Conservation (phyloP, 2,329 filamentous ascomycete genomes). For the Camillea tinctor region DNA sequence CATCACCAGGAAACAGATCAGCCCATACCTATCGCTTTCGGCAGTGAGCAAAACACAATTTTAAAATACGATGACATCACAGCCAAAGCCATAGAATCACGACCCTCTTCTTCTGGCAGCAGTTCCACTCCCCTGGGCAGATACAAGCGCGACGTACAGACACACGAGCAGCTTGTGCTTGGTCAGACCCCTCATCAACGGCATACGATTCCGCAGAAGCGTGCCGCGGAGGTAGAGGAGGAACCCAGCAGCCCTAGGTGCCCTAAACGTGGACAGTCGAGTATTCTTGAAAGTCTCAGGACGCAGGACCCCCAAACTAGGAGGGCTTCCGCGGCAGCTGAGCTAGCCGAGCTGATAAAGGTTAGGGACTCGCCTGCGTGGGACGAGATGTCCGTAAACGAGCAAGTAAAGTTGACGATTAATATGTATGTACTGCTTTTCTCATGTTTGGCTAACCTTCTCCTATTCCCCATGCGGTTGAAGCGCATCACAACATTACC, state of each 20-base stretch:
- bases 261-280: neutral
- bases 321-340: neutral
- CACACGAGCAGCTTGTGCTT: slow-evolving; percentile 22
- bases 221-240: neutral
- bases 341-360: neutral
- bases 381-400: neutral
- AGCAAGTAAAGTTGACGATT: neutral
- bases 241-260: too few species aligned
- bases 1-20: neutral
- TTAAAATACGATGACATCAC: slow-evolving; percentile 4
- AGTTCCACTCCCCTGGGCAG: slow-evolving; percentile 17
- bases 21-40: neutral
- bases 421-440: neutral
- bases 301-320: neutral
- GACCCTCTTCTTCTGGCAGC: neutral
- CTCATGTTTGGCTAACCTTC: neutral
- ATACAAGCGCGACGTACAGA: slow-evolving; percentile 18
- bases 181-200: slow-evolving; percentile 7
- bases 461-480: too few species aligned
- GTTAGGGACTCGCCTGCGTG: neutral
- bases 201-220: neutral
- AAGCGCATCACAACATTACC: too few species aligned
- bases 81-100: neutral
- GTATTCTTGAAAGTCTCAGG: neutral
- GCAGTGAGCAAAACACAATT: neutral